phyloP scores from a whole-genome alignment of 169 alveolate species.

The Plasmodium cynomolgi region DNA sequence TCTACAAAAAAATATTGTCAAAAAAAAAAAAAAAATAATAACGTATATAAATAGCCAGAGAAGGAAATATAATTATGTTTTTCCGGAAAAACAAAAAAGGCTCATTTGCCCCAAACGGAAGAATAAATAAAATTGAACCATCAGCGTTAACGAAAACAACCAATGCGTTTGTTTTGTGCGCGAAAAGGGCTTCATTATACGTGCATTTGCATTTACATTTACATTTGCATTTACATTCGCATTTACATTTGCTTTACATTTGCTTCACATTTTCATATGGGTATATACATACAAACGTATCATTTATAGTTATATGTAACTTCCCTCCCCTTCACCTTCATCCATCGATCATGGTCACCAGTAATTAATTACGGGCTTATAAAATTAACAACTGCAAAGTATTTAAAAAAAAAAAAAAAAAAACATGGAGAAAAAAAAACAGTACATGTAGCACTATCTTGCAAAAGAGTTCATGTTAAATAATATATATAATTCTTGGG shows the following conservation, averaged over 20 bases:
- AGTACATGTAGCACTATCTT: background rate
- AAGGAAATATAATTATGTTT: background rate
- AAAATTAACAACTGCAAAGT: background rate
- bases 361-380: background rate
- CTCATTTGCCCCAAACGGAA: background rate
- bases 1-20: background rate
- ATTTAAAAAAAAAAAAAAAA: background rate
- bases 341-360: background rate
- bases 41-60: background rate
- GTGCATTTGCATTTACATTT: background rate
- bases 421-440: background rate
- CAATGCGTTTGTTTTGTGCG: background rate
- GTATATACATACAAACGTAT: background rate
- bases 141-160: background rate
- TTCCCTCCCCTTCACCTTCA: background rate
- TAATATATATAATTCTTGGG: background rate
- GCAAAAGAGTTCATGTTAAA: background rate
- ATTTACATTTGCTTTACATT: too few species aligned
- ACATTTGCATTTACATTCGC: background rate
- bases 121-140: background rate
- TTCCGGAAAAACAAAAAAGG: background rate
- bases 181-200: background rate
- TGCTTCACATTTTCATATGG: too few species aligned
- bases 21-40: background rate
- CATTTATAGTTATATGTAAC: background rate